These are phyloP conservation scores for Penstemon davidsonii DNA, from an alignment of 257 asterid genomes.

Conservation along the genomic window DNA sequence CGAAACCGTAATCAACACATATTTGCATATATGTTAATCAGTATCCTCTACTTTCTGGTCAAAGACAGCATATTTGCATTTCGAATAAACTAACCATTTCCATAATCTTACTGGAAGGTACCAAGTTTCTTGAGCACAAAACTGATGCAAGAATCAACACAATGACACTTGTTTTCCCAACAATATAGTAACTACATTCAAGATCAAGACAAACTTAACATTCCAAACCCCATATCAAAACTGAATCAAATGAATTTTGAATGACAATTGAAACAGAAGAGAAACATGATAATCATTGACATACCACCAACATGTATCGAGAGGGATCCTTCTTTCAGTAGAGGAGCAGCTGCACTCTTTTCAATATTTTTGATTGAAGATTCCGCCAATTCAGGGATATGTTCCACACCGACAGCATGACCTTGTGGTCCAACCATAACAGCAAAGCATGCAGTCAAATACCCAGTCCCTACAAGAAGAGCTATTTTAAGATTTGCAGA, in stretches of 20 bases:
- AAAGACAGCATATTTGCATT: too few species aligned
- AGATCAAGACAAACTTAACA: background rate
- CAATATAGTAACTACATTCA: background rate
- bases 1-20: too few species aligned
- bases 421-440: slow-evolving; percentile 95
- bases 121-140: background rate
- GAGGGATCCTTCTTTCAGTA: slow-evolving; percentile 73
- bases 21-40: too few species aligned
- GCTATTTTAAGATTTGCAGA: slow-evolving; percentile 11
- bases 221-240: background rate
- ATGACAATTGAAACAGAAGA: background rate
- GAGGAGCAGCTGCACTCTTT: slow-evolving; percentile 78
- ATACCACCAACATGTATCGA: slow-evolving; percentile 73
- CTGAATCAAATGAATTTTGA: slow-evolving; percentile 1
- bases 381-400: slow-evolving; percentile 82
- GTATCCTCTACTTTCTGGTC: too few species aligned
- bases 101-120: too few species aligned
- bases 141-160: background rate
- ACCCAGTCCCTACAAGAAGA: slow-evolving; percentile 74
- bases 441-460: slow-evolving; percentile 94
- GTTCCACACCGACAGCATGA: slow-evolving; percentile 85
- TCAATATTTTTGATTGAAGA: slow-evolving; percentile 61
- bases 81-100: too few species aligned
- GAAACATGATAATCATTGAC: slow-evolving; percentile 25
- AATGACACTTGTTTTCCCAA: slow-evolving; percentile 1